Conservation (phyloP, 768 basidiomycete species). For the Termitomyces sp. region DNA sequence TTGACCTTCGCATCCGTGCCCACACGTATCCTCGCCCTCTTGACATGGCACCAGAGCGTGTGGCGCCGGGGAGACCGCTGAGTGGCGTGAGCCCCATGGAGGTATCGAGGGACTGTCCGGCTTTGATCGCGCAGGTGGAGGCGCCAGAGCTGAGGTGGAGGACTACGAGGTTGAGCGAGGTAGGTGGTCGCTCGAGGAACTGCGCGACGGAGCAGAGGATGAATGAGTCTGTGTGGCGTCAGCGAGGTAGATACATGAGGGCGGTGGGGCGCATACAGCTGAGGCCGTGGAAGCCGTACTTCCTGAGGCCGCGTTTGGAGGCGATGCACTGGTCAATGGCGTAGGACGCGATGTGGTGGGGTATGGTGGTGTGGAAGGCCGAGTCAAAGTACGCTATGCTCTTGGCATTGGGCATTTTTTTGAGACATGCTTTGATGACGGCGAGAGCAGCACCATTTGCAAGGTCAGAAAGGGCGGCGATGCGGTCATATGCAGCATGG, state of each 20-base stretch:
- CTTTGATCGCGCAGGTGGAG: slow-evolving; percentile 68
- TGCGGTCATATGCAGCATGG: slow-evolving; percentile 63
- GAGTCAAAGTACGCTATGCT: slow-evolving; percentile 90
- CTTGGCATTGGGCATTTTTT: slow-evolving; percentile 57
- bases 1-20: no score
- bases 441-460: slow-evolving; percentile 64
- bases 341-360: slow-evolving; percentile 72
- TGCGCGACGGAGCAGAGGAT: slow-evolving; percentile 61
- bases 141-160: slow-evolving; percentile 92
- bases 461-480: slow-evolving; percentile 70
- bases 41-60: slow-evolving; percentile 70
- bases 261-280: slow-evolving; percentile 45
- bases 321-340: slow-evolving; percentile 66
- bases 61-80: slow-evolving; percentile 86
- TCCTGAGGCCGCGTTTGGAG: slow-evolving; percentile 62
- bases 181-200: slow-evolving; percentile 49
- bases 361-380: slow-evolving; percentile 75
- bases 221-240: slow-evolving; percentile 44
- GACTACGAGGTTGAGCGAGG: slow-evolving; percentile 67
- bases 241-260: neutral
- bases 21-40: slow-evolving; percentile 28
- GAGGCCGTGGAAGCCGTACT: slow-evolving; percentile 91
- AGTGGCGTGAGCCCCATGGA: slow-evolving; percentile 91
- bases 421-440: slow-evolving; percentile 57
- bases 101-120: slow-evolving; percentile 76